phyloP scores from a whole-genome alignment of 2,329 filamentous ascomycete genomes.

The Pezicula neosporulosa region DNA sequence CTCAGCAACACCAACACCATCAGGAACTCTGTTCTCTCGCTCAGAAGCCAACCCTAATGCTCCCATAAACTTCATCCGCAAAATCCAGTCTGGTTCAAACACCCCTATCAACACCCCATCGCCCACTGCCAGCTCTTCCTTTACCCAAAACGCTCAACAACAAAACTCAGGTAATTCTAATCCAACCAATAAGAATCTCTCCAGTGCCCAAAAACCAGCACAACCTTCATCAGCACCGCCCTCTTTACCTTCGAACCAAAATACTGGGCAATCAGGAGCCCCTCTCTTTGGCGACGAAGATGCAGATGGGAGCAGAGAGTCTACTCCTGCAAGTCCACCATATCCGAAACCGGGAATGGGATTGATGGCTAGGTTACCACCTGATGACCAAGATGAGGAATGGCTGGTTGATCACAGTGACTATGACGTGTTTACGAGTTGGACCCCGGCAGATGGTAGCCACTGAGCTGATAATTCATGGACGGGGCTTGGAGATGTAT shows the following conservation, averaged over 20 bases:
- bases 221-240: conserved; percentile 21
- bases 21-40: conserved; percentile 29
- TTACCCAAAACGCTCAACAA: conserved; percentile 55
- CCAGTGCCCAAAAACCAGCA: conserved; percentile 14
- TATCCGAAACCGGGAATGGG: conserved; percentile 63
- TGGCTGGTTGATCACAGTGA: conserved; percentile 56
- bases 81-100: conserved; percentile 20
- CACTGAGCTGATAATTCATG: too few species aligned
- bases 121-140: conserved; percentile 43
- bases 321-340: conserved; percentile 53
- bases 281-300: conserved; percentile 23
- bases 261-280: background rate
- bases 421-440: conserved; percentile 32
- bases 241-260: conserved; percentile 6
- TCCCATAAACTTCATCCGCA: conserved; percentile 36
- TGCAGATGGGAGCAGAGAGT: conserved; percentile 36
- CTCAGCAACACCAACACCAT: conserved; percentile 27
- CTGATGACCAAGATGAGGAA: conserved; percentile 55
- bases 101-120: background rate
- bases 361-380: conserved; percentile 46
- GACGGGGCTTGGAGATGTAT: too few species aligned
- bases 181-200: conserved; percentile 34
- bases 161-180: too few species aligned
- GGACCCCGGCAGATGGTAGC: too few species aligned
- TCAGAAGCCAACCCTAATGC: conserved; percentile 33